phyloP scores from a whole-genome alignment of 768 basidiomycete genomes.

The Suillus occidentalis region DNA sequence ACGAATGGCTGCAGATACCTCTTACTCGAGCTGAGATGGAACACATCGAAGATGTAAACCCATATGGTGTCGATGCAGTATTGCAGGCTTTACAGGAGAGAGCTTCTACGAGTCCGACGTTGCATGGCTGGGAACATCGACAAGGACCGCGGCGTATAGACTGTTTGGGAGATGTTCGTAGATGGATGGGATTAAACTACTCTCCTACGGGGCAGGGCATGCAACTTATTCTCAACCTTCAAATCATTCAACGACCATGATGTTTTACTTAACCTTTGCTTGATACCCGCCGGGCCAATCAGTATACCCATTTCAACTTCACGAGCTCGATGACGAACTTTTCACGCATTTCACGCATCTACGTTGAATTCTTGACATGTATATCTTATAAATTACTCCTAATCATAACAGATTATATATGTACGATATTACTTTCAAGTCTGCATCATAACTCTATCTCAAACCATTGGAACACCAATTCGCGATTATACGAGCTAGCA shows the following conservation, averaged over 20 bases:
- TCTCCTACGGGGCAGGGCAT: constrained; percentile 2
- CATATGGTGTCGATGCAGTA: constrained; percentile 22
- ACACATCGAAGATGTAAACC: constrained; percentile 19
- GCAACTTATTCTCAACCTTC: constrained; percentile 1
- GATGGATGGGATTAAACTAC: constrained; percentile 4
- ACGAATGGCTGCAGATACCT: constrained; percentile 46
- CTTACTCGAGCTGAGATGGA: constrained; percentile 35
- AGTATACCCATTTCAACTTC: not conserved
- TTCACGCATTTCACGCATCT: not conserved
- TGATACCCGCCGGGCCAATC: not conserved
- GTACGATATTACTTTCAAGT: not conserved
- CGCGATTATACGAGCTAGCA: not conserved
- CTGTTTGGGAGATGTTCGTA: constrained; percentile 39
- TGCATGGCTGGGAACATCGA: constrained; percentile 39
- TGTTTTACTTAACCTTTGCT: not conserved
- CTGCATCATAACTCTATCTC: too few relatives aligned
- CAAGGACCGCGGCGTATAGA: constrained; percentile 51
- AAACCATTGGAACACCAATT: not conserved
- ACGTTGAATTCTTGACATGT: too few relatives aligned
- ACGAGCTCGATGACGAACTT: not conserved
- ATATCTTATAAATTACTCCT: not conserved
- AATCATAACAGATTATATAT: not conserved
- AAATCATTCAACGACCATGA: too few relatives aligned
- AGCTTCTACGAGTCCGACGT: constrained; percentile 37
- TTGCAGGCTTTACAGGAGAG: constrained; percentile 34